phyloP scores from a whole-genome alignment of 176 grass and related monocot species.

The Triticum monococcum region DNA sequence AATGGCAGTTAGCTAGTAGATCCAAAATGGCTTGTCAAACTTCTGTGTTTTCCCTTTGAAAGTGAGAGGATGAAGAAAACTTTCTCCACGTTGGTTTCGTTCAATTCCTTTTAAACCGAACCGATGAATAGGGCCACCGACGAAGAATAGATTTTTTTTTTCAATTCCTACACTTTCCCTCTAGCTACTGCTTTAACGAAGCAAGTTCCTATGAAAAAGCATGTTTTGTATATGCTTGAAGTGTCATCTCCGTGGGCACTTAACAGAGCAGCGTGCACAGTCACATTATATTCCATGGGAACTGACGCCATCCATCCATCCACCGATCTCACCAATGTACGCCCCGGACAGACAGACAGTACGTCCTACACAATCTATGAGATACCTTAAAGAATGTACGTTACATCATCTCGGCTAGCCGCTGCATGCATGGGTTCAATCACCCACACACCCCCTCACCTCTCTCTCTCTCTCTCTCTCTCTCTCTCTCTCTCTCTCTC shows the following conservation, averaged over 20 bases:
- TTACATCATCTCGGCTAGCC: conserved; percentile 9
- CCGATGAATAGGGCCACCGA: no score
- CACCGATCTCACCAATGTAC: background rate
- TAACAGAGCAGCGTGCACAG: background rate
- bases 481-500: background rate
- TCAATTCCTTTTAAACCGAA: no score
- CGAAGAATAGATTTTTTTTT: no score
- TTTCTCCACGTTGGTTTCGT: no score
- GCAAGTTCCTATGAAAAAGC: background rate
- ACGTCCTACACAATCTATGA: conserved; percentile 21
- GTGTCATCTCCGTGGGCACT: background rate
- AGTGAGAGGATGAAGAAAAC: no score
- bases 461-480: background rate
- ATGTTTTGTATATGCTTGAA: background rate
- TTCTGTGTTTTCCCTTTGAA: no score
- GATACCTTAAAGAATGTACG: conserved; percentile 40
- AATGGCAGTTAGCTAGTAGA: no score
- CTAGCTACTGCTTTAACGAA: background rate
- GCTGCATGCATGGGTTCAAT: conserved; percentile 29
- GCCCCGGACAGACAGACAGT: background rate
- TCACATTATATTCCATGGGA: background rate
- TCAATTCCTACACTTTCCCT: background rate
- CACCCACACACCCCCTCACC: background rate
- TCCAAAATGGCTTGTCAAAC: no score
- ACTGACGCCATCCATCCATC: background rate